Base-by-base conservation (phyloP, 2,329 filamentous ascomycete genomes). In the Coniella vitis region DNA sequence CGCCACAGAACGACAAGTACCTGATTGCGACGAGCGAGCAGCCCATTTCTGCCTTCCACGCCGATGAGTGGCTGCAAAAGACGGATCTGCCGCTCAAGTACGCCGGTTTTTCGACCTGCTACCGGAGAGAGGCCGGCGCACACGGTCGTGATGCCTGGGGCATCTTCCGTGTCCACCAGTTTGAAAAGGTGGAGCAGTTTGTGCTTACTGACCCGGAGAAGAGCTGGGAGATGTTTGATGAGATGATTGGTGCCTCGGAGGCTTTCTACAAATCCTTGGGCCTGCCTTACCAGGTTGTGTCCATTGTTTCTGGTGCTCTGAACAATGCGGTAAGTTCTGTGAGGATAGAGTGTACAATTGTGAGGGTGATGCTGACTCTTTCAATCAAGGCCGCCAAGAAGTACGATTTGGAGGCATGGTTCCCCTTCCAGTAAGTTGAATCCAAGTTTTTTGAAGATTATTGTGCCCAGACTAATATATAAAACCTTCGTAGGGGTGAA, bases 111-210 rank as follows among this genome's bases (percentile, higher is more conserved):
- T 90, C 84, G 59, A 95, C 91, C 25, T 96, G 90, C 69, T 98
- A 95, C 75, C 81, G 93, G 58, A 90, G 94, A 70, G 93, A 98
- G 67, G 93, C 93, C 36, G 93, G 93, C 47, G 84, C 87, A 17
- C 91, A 93, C 63, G 86, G 64, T 37, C 62, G 60, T 46, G 60
- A 98, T 65, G 91, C 91, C 1, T 98, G 93, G 93, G 93, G 93
- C 49, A 89, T 97, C 54, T 98, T 96, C 79, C 85, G 93, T 56
- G 90, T 97, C 22, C 93, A 98, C 67, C 91, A 98, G 67, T 98
- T 97, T 62, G 91, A 45, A 38, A 61, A 62, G 52, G 57, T 73
- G 12, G 70, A 73, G 59, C 70, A 73, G 56, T 72, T 73, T 52
- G 62, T 67, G 47, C 59, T 69, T 63, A 81, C 63, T 35, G 62